Evolutionary conservation across 768 basidiomycete species (phyloP), one percentile per base, ranked within the genome.

Genomic region (Boletales sp.): DNA sequence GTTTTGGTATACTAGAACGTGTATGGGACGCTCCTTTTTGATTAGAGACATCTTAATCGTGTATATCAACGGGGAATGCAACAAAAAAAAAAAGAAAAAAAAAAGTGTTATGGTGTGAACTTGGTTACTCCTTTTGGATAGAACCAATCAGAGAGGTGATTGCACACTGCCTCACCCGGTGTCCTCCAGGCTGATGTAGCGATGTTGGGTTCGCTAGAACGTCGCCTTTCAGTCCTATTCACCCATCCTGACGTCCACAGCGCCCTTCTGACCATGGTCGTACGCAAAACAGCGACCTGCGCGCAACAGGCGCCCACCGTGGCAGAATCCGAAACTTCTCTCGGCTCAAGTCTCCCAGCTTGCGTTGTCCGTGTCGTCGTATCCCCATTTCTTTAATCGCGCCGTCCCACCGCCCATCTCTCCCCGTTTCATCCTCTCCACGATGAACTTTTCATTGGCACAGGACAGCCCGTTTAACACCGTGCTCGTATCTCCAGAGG

Each of bases 401-500:
- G 44, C 53, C 54, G 39, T 46, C 54, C 57, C 53, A 59, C 43
- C 47, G 36, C 45, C 51, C 40, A 11, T 27, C 35, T 32, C 15
- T 17, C 18, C 7, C 38, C 46, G 18, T 10, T 31, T 21, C n/a
- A 46, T 41, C 57, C 57, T 32, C 17, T 37, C 9, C 41, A 14
- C 41, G 38, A 67, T 67, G 66, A 67, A 67, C 45, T 68, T 66
- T 47, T 69, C 68, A 9, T 43, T 67, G 34, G 52, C 63, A 30
- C 55, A 56, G 47, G 67, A 67, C 24, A 69, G 59, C 39, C 66
- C 66, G 9, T 67, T 67, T 21, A 67, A 67, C 15, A 69, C 66
- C 32, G 56, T 53, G 18, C 61, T 67, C 24, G 44, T 68, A 3
- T 68, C 63, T 0, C 61, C 67, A 34, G 68, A 67, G 21, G 65